These are phyloP conservation scores for Apiotrichum akiyoshidainum DNA, from an alignment of 1,284 basidiomycete genomes.

Conservation along the genomic window DNA sequence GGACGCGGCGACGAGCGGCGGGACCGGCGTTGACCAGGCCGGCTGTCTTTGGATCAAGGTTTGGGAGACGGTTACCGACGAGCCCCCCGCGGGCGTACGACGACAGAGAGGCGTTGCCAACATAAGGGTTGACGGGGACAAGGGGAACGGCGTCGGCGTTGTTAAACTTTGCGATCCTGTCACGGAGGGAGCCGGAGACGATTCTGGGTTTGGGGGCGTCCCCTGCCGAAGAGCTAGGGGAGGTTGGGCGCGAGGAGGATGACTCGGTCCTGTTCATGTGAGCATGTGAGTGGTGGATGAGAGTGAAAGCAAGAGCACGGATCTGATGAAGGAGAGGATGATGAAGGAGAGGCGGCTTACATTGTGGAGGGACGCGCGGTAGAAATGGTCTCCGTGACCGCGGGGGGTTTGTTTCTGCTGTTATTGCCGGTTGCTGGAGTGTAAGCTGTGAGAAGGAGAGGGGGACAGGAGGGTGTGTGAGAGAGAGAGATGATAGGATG, in stretches of 20 bases:
- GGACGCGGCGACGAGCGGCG: conserved; percentile 24
- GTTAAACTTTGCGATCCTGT: conserved; percentile 50
- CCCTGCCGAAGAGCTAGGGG: conserved; percentile 1
- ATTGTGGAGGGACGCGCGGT: background rate
- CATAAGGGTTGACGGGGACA: conserved; percentile 39
- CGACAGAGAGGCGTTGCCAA: conserved; percentile 17
- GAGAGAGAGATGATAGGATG: too few species aligned
- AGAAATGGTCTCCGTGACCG: too few species aligned
- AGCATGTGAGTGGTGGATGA: background rate
- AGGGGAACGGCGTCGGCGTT: conserved; percentile 40
- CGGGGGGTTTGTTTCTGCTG: too few species aligned
- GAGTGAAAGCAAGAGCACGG: background rate
- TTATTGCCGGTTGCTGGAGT: too few species aligned
- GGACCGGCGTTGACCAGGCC: conserved; percentile 20
- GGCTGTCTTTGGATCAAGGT: conserved; percentile 43
- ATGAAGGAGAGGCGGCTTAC: background rate
- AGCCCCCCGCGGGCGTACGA: conserved; percentile 36
- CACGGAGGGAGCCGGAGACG: conserved; percentile 46
- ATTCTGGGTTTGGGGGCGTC: conserved; percentile 19
- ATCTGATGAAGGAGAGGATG: background rate
- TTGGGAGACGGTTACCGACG: conserved; percentile 45
- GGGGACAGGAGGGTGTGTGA: too few species aligned
- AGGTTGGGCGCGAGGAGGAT: conserved; percentile 15
- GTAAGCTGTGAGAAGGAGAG: too few species aligned
- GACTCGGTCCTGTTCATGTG: conserved; percentile 13